Conservation (phyloP, 805 yeast genomes). For the Starmerella gropengiesseri region DNA sequence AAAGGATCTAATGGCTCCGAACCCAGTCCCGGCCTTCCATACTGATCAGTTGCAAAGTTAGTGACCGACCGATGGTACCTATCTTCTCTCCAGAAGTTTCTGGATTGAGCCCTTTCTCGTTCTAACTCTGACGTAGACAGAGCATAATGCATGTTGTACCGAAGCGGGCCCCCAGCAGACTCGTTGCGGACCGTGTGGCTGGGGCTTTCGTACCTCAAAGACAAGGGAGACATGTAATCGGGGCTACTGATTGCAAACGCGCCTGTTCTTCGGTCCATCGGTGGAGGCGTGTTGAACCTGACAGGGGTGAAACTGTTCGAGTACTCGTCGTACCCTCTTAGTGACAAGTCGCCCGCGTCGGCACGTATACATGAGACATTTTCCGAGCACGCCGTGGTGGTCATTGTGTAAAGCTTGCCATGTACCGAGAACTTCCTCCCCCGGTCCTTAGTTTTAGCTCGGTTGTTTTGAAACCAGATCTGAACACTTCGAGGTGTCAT, state of each 20-base stretch:
- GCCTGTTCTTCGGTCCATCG: background rate
- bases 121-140: background rate
- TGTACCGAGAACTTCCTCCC: slow-evolving; percentile 8
- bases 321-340: background rate
- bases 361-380: slow-evolving; percentile 16
- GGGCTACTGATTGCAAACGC: no score
- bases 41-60: no score
- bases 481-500: slow-evolving; percentile 84
- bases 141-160: background rate
- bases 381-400: slow-evolving; percentile 7
- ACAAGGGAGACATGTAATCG: no score
- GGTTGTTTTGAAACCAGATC: slow-evolving; percentile 85
- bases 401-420: slow-evolving; percentile 3
- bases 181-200: background rate
- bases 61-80: no score
- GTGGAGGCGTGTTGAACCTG: background rate
- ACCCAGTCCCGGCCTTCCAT: no score
- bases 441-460: slow-evolving; percentile 37
- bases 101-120: background rate
- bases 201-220: no score
- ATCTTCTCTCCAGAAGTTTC: background rate
- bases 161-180: background rate
- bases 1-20: no score
- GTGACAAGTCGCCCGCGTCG: slow-evolving; percentile 3
- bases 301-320: background rate